Base-by-base conservation (phyloP, 2,329 filamentous ascomycete genomes). In the Cladorrhinum sp. region DNA sequence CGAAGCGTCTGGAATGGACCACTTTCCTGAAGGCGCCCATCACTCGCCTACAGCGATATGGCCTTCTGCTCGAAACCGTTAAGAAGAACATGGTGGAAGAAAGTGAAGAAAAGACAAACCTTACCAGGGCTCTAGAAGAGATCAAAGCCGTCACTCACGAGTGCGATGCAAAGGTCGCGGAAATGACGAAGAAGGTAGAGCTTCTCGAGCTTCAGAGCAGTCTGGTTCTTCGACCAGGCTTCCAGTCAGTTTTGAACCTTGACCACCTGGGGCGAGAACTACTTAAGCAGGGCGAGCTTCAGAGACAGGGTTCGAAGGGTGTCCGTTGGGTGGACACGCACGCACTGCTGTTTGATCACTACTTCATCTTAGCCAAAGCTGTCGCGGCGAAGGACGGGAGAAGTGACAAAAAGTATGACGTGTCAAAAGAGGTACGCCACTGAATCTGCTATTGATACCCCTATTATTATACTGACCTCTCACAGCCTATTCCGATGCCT, bases 251-350 rank as follows among this genome's bases (percentile, higher is more conserved):
- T 68, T 82, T 99, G 56, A 96, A 98, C 70, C 82, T 99, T 14
- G 91, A 96, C 67, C 94, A 98, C 72, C 83, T 97, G n/a, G 94
- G 94, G 14, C 86, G 95, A 65, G 89, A 96, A 71, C 83, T 99
- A 59, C 89, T 99, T 63, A 89, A 89, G 74, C 86, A 93, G 68
- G 95, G 95, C 60, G 93, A 98, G 68, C 78, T 99, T 60, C 92
- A 96, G 73, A 84, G 95, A 64, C 89, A 92, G 79, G 92, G 94
- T 59, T 91, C 88, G 49, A 96, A 91, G 73, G 87, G 92, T 60
- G 95, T 98, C 72, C 89, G 88, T 65, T 96, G 94, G 89, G 87
- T 98, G 7, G 95, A 99, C 70, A 96, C 91, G 0, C 92, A 97
- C 72, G 92, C 91, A 2, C 83, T 99, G 51, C 82, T 99, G 0